Base-by-base conservation (phyloP, 768 basidiomycete genomes). In the Trametes gibbosa region DNA sequence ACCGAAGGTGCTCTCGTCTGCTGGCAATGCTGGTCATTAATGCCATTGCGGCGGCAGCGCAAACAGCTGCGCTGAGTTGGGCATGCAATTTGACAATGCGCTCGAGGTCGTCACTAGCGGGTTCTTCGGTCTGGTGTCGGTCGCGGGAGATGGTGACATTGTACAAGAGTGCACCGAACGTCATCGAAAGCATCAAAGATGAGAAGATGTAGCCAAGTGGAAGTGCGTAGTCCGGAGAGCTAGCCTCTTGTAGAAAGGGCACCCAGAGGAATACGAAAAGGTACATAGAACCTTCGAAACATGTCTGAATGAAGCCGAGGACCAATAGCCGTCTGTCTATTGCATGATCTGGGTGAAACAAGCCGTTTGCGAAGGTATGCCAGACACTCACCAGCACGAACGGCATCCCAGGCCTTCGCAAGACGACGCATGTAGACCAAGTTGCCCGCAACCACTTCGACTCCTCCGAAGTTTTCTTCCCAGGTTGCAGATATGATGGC, bases 211-310 rank as follows among this genome's bases (percentile, higher is more conserved):
- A 87, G 2, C 90, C 89, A 8, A 91, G 77, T 0, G 89, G 90
- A 25, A 89, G 82, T 17, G 73, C 58, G 6, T 66, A 63, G 12
- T 72, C 61, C 10, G 75, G 66, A 13, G 25, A 32, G n/a, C 84
- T 78, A 21, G 74, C 74, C 67, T 89, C 85, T 72, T 91, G 87
- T 16, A 91, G 74, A 1, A 84, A 79, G 0, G 90, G 89, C 0
- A 91, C 89, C 89, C 89, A 91, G 61, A 87, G 76, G 75, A 90
- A 91, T 63, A 90, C 89, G 72, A 90, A 91, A 60, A 90, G 80
- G 72, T 91, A 90, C 89, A 90, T 89, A 5, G 86, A 88, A 2
- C 89, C 90, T 68, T 91, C 89, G 68, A 91, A 91, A 71, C 86
- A 88, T 1, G 89, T 91, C 71, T 91, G 89, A 0, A 84, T 84